Evolutionary conservation across 2,329 filamentous ascomycete species (phyloP).

Genomic region (Botrytis hyacinthi): DNA sequence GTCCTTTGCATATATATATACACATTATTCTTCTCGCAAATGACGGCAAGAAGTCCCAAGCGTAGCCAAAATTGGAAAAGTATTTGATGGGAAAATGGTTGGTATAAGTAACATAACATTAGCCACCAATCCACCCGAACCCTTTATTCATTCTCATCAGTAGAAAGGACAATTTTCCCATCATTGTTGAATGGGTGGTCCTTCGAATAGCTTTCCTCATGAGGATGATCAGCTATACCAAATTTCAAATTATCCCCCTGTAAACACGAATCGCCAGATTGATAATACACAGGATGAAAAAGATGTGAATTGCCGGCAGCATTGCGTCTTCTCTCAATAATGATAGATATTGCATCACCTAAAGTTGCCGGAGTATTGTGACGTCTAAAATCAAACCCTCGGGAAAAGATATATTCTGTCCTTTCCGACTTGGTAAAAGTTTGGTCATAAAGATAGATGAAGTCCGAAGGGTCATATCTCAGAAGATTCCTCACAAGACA

Average conservation of each 20-base stretch:
- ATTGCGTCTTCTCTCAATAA: slow-evolving; percentile 3
- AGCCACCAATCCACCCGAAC: too few species aligned
- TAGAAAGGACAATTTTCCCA: background rate
- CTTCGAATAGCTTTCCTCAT: slow-evolving; percentile 6
- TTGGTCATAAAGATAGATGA: slow-evolving; percentile 35
- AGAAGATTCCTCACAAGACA: slow-evolving; percentile 32
- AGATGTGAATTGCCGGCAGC: background rate
- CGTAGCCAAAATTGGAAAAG: background rate
- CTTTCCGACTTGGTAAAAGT: slow-evolving; percentile 35
- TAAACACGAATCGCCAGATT: slow-evolving; percentile 1
- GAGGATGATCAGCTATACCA: slow-evolving; percentile 16
- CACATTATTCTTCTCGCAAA: background rate
- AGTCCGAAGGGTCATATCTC: slow-evolving; percentile 33
- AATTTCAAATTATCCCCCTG: slow-evolving; percentile 14
- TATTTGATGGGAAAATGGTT: background rate
- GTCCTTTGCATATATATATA: background rate
- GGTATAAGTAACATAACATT: background rate
- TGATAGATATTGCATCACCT: background rate
- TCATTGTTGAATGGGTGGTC: slow-evolving; percentile 17
- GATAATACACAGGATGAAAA: background rate
- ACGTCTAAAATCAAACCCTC: slow-evolving; percentile 28
- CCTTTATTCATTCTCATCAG: background rate
- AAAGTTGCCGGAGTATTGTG: slow-evolving; percentile 34
- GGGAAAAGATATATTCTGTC: slow-evolving; percentile 30
- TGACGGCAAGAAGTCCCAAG: background rate